phyloP scores from a whole-genome alignment of 768 basidiomycete genomes.

The Clathrus columnatus region DNA sequence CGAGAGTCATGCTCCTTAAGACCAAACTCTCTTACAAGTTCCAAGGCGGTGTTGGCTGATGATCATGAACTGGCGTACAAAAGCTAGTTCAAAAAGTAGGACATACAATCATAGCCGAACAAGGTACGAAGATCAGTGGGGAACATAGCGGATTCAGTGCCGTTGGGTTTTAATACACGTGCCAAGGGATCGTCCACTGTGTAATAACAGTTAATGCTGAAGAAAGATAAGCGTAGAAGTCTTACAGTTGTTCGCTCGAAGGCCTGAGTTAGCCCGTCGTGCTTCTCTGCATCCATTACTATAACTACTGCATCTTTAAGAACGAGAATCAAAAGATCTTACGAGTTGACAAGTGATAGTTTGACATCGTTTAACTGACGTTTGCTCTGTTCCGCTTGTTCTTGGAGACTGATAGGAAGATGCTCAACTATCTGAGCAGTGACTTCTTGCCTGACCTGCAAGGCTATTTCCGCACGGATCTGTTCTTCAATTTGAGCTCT shows the following conservation, averaged over 20 bases:
- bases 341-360: slow-evolving; percentile 47
- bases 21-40: slow-evolving; percentile 42
- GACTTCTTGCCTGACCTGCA: slow-evolving; percentile 41
- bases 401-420: slow-evolving; percentile 37
- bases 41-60: slow-evolving; percentile 32
- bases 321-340: slow-evolving; percentile 17
- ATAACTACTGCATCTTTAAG: slow-evolving; percentile 6
- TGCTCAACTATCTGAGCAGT: slow-evolving; percentile 38
- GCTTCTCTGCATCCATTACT: slow-evolving; percentile 31
- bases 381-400: slow-evolving; percentile 37
- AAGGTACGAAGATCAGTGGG: slow-evolving; percentile 43
- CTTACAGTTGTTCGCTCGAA: slow-evolving; percentile 26
- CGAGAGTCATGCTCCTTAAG: slow-evolving; percentile 34
- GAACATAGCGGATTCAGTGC: slow-evolving; percentile 37
- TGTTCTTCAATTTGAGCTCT: slow-evolving; percentile 31
- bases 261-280: slow-evolving; percentile 37
- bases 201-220: background rate
- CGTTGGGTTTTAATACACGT: slow-evolving; percentile 40
- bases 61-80: slow-evolving; percentile 8
- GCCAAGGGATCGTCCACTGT: slow-evolving; percentile 35
- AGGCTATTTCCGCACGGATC: slow-evolving; percentile 32
- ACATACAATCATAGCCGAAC: slow-evolving; percentile 46
- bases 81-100: background rate
- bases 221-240: background rate
- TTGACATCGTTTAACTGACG: slow-evolving; percentile 35